Evolutionary conservation across 768 basidiomycete genomes (phyloP).

Genomic region (Tricholoma terreum): DNA sequence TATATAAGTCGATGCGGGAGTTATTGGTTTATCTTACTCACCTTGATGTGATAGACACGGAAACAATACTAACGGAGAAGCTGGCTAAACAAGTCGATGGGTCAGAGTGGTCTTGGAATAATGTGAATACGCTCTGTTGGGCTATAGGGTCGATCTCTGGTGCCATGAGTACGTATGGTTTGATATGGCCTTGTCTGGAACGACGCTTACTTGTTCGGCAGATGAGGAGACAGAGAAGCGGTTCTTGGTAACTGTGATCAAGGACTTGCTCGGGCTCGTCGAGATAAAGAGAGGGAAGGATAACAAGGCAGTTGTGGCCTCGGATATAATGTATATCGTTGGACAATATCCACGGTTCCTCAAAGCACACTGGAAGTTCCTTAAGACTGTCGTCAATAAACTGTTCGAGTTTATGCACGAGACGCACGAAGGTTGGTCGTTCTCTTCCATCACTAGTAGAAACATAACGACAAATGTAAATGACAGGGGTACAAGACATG

Average conservation of each 20-base stretch:
- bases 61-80: slow-evolving; percentile 96
- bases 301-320: slow-evolving; percentile 98
- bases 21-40: slow-evolving; percentile 97
- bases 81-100: slow-evolving; percentile 96
- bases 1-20: slow-evolving; percentile 99
- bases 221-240: slow-evolving; percentile 99
- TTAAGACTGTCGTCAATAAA: slow-evolving; percentile 99
- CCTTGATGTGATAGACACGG: slow-evolving; percentile 92
- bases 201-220: slow-evolving; percentile 25
- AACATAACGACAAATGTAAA: slow-evolving; percentile 1
- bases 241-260: slow-evolving; percentile 98
- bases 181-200: background rate
- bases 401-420: slow-evolving; percentile 99
- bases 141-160: slow-evolving; percentile 99
- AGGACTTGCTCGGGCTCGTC: slow-evolving; percentile 93
- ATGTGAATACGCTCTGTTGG: slow-evolving; percentile 98
- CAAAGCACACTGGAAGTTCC: slow-evolving; percentile 99
- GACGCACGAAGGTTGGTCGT: slow-evolving; percentile 82
- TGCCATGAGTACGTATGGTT: slow-evolving; percentile 84
- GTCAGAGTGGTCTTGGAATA: slow-evolving; percentile 99
- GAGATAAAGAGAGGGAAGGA: slow-evolving; percentile 99
- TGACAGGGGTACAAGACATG: slow-evolving; percentile 96
- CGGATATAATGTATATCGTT: slow-evolving; percentile 98
- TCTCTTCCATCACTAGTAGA: background rate
- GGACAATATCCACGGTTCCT: slow-evolving; percentile 99